Evolutionary conservation across 352 stramenopile species (phyloP).

Genomic region (Globisporangium abappressorium): DNA sequence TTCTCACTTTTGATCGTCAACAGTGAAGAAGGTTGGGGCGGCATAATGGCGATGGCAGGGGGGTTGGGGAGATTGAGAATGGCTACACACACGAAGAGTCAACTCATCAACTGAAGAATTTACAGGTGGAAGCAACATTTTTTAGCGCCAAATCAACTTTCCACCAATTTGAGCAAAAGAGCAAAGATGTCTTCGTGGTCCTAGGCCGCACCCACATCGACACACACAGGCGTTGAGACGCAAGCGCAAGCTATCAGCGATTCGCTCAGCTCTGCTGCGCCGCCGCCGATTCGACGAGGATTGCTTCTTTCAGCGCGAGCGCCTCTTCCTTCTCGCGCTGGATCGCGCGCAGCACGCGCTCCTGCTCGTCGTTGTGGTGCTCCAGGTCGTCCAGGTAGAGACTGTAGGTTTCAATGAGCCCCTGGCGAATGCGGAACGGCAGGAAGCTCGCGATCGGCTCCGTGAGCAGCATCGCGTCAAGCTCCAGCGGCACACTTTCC

Average conservation of each 20-base stretch:
- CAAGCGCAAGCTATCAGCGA: neutral
- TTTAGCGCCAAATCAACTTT: neutral
- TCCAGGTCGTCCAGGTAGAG: slow-evolving; percentile 84
- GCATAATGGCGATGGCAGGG: neutral
- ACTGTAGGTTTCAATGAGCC: slow-evolving; percentile 87
- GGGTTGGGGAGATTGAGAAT: neutral
- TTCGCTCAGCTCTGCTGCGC: slow-evolving; percentile 2
- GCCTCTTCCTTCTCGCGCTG: slow-evolving; percentile 47
- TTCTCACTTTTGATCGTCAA: neutral
- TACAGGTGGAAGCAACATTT: neutral
- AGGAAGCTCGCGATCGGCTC: slow-evolving; percentile 80
- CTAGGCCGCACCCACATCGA: neutral
- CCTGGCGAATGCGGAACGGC: slow-evolving; percentile 82
- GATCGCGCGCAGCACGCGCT: slow-evolving; percentile 79
- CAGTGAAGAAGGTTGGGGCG: neutral
- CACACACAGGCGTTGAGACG: no score
- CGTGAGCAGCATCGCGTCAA: slow-evolving; percentile 82
- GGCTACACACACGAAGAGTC: neutral
- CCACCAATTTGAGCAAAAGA: neutral
- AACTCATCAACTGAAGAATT: neutral
- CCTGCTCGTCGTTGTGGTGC: slow-evolving; percentile 79
- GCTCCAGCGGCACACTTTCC: slow-evolving; percentile 82
- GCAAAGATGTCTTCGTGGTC: neutral
- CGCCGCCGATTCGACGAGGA: slow-evolving; percentile 8
- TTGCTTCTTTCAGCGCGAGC: slow-evolving; percentile 19